Base-by-base conservation (phyloP, 257 asterid species). In the Solanum ahanhuiri region DNA sequence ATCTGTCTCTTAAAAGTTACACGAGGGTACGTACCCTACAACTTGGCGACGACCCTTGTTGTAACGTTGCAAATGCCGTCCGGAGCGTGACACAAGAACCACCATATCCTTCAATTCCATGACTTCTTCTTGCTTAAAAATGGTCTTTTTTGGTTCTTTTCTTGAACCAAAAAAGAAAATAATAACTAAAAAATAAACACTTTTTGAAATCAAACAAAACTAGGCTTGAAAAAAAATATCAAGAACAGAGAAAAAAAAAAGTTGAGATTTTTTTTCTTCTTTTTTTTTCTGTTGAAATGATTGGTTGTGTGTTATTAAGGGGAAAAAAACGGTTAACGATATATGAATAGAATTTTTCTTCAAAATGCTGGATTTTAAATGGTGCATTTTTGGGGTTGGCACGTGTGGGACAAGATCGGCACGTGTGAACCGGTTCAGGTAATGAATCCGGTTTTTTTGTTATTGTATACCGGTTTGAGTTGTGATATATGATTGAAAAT, bases 21-120 rank as follows among this genome's bases (percentile, higher is more conserved):
- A 28, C 0, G 25, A 17, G 18, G 11, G 20, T 4, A 88, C 90
- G 31, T 7, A 95, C 98, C 98, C 98, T 63, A 95, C 98, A 76
- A 95, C 98, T 90, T 93, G 98, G 75, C 98, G 98, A 86, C 92
- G 95, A 39, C 98, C 98, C 39, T 79, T 90, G 88, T 92, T 89
- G 88, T 95, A 95, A 23, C 98, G 95, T 88, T 95, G 98, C 93
- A 94, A 63, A 84, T 95, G 92, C 86, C 98, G 91, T 79, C 98
- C 98, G 9, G 97, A 93, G 9, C 98, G 97, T 84, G 97, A 90
- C 73, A 87, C 98, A 83, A 94, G 93, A 86, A 90, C 87, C 77
- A 91, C 94, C 96, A 94, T 91, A 93, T 92, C 91, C 87, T 91
- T 89, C 88, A 93, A 70, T 84, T 92, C 95, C 97, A 93, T 91